Conservation (phyloP, 441 rosid genomes). For the Croton setiger region DNA sequence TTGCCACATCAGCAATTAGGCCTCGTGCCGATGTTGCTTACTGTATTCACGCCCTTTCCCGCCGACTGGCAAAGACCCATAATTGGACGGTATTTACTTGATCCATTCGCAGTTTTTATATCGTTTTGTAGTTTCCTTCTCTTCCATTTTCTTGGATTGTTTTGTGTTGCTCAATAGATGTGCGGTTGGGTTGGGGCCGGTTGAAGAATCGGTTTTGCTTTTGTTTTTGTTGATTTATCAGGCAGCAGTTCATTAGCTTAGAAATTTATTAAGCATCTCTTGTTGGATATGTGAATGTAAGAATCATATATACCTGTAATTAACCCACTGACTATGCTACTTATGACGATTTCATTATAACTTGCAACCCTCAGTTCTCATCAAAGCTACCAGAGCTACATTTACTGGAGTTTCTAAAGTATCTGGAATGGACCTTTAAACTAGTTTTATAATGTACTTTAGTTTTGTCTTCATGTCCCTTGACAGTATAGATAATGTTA, state of each 20-base stretch:
- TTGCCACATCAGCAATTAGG: constrained; percentile 65
- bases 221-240: background rate
- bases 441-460: background rate
- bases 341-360: background rate
- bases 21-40: constrained; percentile 83
- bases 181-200: too few species aligned
- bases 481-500: background rate
- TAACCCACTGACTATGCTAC: background rate
- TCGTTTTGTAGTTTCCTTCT: background rate
- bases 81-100: constrained; percentile 62
- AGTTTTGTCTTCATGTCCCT: background rate
- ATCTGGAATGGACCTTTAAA: background rate
- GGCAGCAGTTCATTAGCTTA: background rate
- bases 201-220: background rate
- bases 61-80: constrained; percentile 67
- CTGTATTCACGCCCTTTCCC: constrained; percentile 63
- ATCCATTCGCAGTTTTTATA: background rate
- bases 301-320: background rate
- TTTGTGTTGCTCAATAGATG: background rate
- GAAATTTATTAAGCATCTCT: background rate
- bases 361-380: background rate
- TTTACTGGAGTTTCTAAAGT: too few species aligned
- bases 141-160: background rate
- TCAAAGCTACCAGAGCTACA: background rate
- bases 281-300: constrained; percentile 1